Conservation (phyloP, 352 stramenopile genomes). For the Paralagenidium karlingii region DNA sequence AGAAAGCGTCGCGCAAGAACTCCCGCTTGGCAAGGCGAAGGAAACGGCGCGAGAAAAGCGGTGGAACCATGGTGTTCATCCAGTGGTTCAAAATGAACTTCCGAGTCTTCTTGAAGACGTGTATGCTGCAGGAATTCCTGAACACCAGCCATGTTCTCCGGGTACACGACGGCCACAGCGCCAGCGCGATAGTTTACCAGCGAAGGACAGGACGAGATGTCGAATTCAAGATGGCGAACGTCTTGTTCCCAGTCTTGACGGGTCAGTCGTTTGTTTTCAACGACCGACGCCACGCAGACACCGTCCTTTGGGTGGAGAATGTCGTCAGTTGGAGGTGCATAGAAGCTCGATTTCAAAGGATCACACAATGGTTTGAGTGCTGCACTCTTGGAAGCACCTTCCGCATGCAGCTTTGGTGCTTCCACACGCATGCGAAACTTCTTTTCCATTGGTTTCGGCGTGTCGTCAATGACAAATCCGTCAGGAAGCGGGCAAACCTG, state of each 20-base stretch:
- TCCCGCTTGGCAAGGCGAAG: too few relatives aligned
- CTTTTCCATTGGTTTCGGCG: slow-evolving; percentile 29
- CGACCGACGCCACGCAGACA: slow-evolving; percentile 35
- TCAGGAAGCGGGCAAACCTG: slow-evolving; percentile 17
- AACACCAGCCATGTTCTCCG: slow-evolving; percentile 59
- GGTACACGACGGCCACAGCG: slow-evolving; percentile 66
- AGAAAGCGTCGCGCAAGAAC: too few relatives aligned
- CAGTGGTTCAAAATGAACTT: too few relatives aligned
- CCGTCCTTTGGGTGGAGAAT: slow-evolving; percentile 20
- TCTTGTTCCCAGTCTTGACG: slow-evolving; percentile 66
- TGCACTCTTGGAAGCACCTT: slow-evolving; percentile 8
- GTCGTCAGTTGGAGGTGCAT: slow-evolving; percentile 26
- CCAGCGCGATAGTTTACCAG: slow-evolving; percentile 33
- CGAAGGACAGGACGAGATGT: slow-evolving; percentile 12
- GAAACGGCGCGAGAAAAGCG: too few relatives aligned
- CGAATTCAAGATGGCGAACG: slow-evolving; percentile 66
- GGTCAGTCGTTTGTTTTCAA: slow-evolving; percentile 53
- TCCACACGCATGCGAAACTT: slow-evolving; percentile 36
- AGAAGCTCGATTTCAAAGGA: slow-evolving; percentile 18
- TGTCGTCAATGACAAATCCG: slow-evolving; percentile 52
- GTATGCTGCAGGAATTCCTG: slow-evolving; percentile 54
- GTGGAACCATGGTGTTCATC: too few relatives aligned
- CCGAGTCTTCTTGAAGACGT: slow-evolving; percentile 12
- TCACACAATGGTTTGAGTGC: not conserved
- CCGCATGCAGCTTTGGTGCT: slow-evolving; percentile 2